Evolutionary conservation across 2,329 filamentous ascomycete genomes (phyloP), one percentile per base, ranked within the genome.

Genomic region (Leptographium flavum): DNA sequence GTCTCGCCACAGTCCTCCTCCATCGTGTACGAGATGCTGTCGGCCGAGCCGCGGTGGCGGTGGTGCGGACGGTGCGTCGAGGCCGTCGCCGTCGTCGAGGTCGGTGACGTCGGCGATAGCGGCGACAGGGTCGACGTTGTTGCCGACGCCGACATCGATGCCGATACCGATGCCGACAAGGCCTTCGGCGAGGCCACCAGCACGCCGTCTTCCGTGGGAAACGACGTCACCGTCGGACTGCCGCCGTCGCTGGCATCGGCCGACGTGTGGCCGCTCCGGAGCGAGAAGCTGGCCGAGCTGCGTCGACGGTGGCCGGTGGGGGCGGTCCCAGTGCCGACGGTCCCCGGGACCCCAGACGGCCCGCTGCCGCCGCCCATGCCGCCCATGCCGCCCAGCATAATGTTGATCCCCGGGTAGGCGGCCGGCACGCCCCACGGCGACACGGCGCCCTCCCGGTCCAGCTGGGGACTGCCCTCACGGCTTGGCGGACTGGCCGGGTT

Each of bases 401-500:
- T 37, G 4, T 21, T 21, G 11, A 37, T 13, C 3, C 17, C 38
- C 4, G 50, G 42, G 42, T 48, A 54, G 23, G 43, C n/a, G n/a
- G n/a, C 51, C 14, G 59, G 60, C 42, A 59, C 61, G 19, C 55
- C 54, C 57, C 60, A 63, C 0, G 71, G 71, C 15, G 66, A 71
- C 17, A 57, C 60, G 3, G 66, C 63, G 42, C 63, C 64, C 22
- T 74, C 73, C 2, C 63, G 57, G 5, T 44, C 67, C 5, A 68
- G 69, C 23, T 63, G 60, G 2, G 71, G 71, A 17, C 70, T 73
- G 3, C 69, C 70, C 40, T 71, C 70, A 6, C 64, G 61, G 32
- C 69, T 68, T 3, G 72, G 76, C 51, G 74, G 63, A 54, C 84
- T 90, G 1, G 73, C 78, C 55, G 86, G 83, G 47, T 85, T 92